Evolutionary conservation across 805 yeast species (phyloP), one percentile per base, ranked within the genome.

Genomic region (Metschnikowia corniflorae): DNA sequence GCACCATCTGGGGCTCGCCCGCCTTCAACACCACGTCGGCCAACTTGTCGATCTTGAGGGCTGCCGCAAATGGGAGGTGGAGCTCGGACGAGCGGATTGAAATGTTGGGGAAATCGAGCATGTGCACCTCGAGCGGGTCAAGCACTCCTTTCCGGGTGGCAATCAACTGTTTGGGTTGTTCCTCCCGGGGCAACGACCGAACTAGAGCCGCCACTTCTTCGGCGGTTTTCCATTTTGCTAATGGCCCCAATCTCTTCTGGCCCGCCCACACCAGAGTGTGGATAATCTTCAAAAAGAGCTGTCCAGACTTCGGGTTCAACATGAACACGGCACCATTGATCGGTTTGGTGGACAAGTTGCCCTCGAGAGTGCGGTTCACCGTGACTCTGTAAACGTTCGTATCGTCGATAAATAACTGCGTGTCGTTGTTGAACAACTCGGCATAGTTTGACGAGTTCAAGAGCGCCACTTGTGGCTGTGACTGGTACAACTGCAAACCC

Each of bases 241-340:
- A 65, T 55, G 93, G 97, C 19, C 93, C 82, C 42, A 91, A 71
- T 51, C 97, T 82, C 53, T 87, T 89, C 59, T 93, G 97, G 14
- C 99, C 99, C 3, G 95, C 82, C 94, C 96, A 93, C 2, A 87
- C 95, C 5, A 95, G 84, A 0, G 95, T 86, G 53, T 91, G 97
- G 41, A 93, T 86, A 37, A 93, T 77, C 55, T 86, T 87, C 60
- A 93, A 69, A 55, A 85, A 88, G 33, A 93, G 61, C 55, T 89
- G 96, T 23, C 98, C 98, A 1, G 89, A 77, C 48, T 80, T 79
- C 1, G 98, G 97, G 54, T 91, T 86, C 54, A 93, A 64, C 46
- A 87, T 86, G 55, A 91, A 86, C 5, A 91, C 76, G 2, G 94
- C 88, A 42, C 99, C 98, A 63, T 93, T 93, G 35, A 88, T 77